Conservation (phyloP, 345 rosid genomes). For the Lagerstroemia speciosa region DNA sequence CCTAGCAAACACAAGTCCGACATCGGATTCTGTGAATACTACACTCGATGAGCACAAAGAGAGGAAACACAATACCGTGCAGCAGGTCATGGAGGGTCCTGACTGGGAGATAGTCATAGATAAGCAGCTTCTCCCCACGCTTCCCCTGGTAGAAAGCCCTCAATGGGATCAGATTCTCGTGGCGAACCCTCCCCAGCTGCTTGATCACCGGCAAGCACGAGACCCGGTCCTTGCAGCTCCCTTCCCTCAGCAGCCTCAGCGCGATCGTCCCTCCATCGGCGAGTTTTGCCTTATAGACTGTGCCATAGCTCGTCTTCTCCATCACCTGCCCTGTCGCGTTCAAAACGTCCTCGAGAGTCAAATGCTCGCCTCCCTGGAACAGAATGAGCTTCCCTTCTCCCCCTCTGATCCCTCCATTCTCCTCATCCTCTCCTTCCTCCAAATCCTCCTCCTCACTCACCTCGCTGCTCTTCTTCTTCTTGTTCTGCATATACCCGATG, state of each 20-base stretch:
- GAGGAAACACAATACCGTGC: constrained; percentile 48
- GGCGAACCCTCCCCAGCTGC: constrained; percentile 75
- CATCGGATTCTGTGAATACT: background rate
- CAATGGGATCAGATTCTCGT: constrained; percentile 82
- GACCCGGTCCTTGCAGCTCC: constrained; percentile 76
- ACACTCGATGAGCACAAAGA: background rate
- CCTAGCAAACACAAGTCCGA: background rate
- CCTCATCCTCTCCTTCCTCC: constrained; percentile 66
- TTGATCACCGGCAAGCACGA: constrained; percentile 65
- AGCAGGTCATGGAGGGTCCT: constrained; percentile 73
- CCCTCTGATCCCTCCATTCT: constrained; percentile 21
- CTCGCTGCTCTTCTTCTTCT: constrained; percentile 47
- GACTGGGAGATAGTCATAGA: constrained; percentile 85
- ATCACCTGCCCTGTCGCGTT: constrained; percentile 95
- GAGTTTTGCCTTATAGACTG: constrained; percentile 92
- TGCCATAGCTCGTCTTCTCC: constrained; percentile 94
- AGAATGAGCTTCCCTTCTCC: constrained; percentile 81
- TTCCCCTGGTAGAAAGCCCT: constrained; percentile 98
- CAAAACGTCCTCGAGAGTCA: constrained; percentile 82
- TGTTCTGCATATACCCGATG: constrained; percentile 84
- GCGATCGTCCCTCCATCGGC: constrained; percentile 93
- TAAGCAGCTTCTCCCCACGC: constrained; percentile 95
- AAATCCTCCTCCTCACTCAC: constrained; percentile 71
- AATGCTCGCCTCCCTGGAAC: constrained; percentile 96
- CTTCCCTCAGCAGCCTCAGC: constrained; percentile 86